phyloP scores from a whole-genome alignment of 2,329 filamentous ascomycete species.

The Cladosporium oxysporum region DNA sequence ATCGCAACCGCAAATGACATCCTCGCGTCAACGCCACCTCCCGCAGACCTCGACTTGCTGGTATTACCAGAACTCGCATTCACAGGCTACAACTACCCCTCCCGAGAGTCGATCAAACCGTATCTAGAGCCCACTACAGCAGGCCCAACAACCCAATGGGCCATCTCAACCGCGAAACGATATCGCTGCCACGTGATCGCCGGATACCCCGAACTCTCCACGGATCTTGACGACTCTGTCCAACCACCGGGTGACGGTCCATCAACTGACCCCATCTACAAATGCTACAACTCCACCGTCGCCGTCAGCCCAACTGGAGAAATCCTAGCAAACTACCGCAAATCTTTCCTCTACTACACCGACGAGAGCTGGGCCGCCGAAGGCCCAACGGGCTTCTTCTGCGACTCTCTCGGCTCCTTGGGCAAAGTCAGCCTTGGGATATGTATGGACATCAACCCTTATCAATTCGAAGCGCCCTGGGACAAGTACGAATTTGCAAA shows the following conservation, averaged over 20 bases:
- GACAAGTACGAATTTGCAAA: conserved; percentile 59
- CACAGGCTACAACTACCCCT: conserved; percentile 77
- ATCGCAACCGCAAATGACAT: conserved; percentile 67
- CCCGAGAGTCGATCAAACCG: conserved; percentile 65
- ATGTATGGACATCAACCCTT: conserved; percentile 64
- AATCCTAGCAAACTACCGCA: conserved; percentile 62
- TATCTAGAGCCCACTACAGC: conserved; percentile 67
- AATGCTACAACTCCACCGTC: conserved; percentile 60
- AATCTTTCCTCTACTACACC: conserved; percentile 66
- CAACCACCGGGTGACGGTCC: conserved; percentile 16
- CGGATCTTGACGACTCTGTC: conserved; percentile 23
- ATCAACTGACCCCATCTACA: conserved; percentile 19
- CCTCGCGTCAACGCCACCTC: conserved; percentile 48
- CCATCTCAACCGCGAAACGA: conserved; percentile 64
- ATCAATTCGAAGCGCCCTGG: conserved; percentile 61
- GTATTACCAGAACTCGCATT: conserved; percentile 78
- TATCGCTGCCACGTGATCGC: conserved; percentile 68
- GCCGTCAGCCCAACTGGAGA: conserved; percentile 57
- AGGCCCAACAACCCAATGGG: conserved; percentile 72
- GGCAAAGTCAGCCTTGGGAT: conserved; percentile 47
- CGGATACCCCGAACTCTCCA: conserved; percentile 68
- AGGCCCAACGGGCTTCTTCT: conserved; percentile 39
- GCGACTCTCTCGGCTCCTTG: conserved; percentile 40
- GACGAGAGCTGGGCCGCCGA: conserved; percentile 63
- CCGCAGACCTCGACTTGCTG: conserved; percentile 62